Evolutionary conservation across 306 rosid genomes (phyloP), one percentile per base, ranked within the genome.

Genomic region (Astragalus glycyphyllos): DNA sequence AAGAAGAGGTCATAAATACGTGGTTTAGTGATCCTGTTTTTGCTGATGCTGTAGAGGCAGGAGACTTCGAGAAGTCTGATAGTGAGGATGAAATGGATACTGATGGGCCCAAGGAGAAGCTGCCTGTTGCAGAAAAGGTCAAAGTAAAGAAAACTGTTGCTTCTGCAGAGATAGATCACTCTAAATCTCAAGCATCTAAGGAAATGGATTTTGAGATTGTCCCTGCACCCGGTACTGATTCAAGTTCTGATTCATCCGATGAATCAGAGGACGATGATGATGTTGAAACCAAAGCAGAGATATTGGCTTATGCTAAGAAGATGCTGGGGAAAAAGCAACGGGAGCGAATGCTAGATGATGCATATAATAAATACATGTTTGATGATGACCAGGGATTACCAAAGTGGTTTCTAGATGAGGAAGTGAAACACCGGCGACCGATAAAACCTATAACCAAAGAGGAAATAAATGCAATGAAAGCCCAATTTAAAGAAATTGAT

Each of bases 11-110:
- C 8, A 81, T 83, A 31, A 84, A 89, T 56, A 83, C 79, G 74
- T 94, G 99, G 99, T 94, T 86, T 78, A 82, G 90, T 87, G 96
- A 91, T 84, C 91, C 87, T 71, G 75, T 94, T 45, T 94, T 94
- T 81, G 87, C 96, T 35, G 95, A 91, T 77, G 95, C 96, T 67
- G 87, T 68, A 5, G 87, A 86, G 66, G 94, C 84, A 29, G 95
- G 92, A 58, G 97, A 83, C 65, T 67, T 94, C 50, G 82, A 59
- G 51, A 78, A 44, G 77, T 62, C 69, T 10, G 89, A 78, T 45
- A 79, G 85, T 59, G 94, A 89, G 53, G 84, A 82, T 58, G 92
- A 86, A 68, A 90, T 89, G 96, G 88, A 83, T 77, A 64, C 84
- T 53, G 86, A 82, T 54, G 77, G 37, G 59, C 76, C 23, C 6